Evolutionary conservation across 2,329 filamentous ascomycete genomes (phyloP).

Genomic region (Metarhizium brunneum): DNA sequence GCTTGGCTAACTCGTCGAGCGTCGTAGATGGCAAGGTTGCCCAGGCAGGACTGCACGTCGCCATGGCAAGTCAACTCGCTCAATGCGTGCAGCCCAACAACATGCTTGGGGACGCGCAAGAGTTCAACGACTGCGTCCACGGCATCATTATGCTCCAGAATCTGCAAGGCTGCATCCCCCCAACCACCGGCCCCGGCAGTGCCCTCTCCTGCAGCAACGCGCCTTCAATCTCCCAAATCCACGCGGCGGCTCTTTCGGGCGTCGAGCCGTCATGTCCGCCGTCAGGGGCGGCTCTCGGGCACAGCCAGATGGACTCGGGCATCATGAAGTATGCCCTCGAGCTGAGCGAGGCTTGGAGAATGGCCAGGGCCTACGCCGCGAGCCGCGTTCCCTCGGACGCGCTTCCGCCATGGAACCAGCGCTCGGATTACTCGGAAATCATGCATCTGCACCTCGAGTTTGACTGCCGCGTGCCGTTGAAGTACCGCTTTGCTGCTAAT

Average conservation of each 20-base stretch:
- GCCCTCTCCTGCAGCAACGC: conserved; percentile 4
- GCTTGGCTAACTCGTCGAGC: neutral
- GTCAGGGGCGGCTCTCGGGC: neutral
- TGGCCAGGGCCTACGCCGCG: conserved; percentile 36
- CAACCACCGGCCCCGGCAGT: conserved; percentile 2
- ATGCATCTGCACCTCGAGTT: conserved; percentile 40
- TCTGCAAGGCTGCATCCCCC: conserved; percentile 25
- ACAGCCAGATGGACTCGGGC: conserved; percentile 20
- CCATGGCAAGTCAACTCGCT: conserved; percentile 15
- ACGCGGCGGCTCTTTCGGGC: neutral
- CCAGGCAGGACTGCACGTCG: conserved; percentile 13
- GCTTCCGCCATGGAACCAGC: conserved; percentile 30
- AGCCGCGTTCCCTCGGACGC: conserved; percentile 33
- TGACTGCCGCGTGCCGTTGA: conserved; percentile 39
- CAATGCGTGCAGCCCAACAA: conserved; percentile 10
- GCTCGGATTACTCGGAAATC: conserved; percentile 43
- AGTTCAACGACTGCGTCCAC: conserved; percentile 25
- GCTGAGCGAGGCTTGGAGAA: conserved; percentile 38
- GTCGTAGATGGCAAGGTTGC: conserved; percentile 13
- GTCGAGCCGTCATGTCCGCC: neutral
- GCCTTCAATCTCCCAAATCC: conserved; percentile 6
- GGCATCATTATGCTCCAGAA: conserved; percentile 33
- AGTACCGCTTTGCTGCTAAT: conserved; percentile 39
- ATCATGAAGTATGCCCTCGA: conserved; percentile 34
- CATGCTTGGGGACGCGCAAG: conserved; percentile 12